A percentile compares a stretch with the other conserved stretches of the same genome.
These are phyloP conservation scores for Silene coronaria DNA, from an alignment of 179 eudicot genomes.

Conservation along the genomic window DNA sequence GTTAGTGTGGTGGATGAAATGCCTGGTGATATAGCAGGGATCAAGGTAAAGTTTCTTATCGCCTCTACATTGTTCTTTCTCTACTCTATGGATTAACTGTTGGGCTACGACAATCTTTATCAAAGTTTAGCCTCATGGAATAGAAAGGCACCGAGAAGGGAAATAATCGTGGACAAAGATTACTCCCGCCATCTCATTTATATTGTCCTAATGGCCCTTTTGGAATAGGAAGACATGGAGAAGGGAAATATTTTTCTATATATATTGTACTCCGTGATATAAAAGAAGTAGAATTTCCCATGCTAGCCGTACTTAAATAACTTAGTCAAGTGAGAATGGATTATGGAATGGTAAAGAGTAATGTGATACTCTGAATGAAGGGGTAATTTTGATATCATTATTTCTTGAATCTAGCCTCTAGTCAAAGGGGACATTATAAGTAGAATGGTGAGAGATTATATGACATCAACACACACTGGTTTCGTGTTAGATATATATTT, in stretches of 20 bases:
- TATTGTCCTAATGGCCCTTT: no score
- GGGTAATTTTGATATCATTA: no score
- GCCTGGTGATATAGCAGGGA: conserved; percentile 95
- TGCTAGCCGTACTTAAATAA: no score
- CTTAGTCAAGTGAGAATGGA: no score
- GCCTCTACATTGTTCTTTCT: conserved; percentile 3
- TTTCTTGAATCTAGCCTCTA: no score
- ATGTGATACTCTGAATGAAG: no score
- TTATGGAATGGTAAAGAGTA: no score
- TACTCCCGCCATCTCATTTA: background rate
- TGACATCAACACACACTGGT: background rate
- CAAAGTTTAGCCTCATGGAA: background rate
- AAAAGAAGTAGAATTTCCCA: no score
- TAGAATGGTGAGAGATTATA: background rate
- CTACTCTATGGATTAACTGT: background rate
- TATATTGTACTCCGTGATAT: no score
- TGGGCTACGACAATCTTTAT: background rate
- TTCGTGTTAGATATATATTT: background rate
- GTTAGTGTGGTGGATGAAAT: conserved; percentile 92
- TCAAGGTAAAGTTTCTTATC: conserved; percentile 54
- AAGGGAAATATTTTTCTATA: no score
- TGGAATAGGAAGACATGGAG: no score
- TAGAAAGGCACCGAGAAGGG: background rate
- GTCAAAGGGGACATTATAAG: no score
- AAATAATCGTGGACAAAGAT: background rate